Percentiles rank a stretch among this genome's conserved stretches.
These are phyloP conservation scores for Lactarius hatsudake DNA, from an alignment of 768 basidiomycete species.

Conservation along the genomic window DNA sequence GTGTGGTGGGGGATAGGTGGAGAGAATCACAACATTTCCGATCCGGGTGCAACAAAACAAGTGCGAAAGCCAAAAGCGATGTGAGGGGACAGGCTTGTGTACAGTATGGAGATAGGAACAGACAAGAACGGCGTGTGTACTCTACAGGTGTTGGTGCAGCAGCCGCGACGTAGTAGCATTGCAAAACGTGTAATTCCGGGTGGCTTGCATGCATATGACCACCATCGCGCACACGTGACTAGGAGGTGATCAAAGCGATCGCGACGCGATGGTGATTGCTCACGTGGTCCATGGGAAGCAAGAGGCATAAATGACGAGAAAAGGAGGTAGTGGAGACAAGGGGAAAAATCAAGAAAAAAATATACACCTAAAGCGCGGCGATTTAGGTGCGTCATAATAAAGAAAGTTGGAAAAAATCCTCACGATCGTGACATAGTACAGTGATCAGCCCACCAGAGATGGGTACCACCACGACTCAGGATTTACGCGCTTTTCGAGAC, in stretches of 20 bases:
- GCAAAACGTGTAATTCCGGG: background rate
- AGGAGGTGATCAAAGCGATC: conserved; percentile 17
- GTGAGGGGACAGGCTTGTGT: conserved; percentile 7
- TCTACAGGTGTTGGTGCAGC: background rate
- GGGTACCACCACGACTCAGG: conserved; percentile 11
- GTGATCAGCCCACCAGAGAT: background rate
- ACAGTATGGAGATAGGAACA: conserved; percentile 9
- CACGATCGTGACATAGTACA: conserved; percentile 13
- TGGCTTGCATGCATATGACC: background rate
- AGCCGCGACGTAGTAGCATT: background rate
- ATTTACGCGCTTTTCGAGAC: conserved; percentile 21
- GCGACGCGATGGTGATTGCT: conserved; percentile 7
- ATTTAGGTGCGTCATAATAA: background rate
- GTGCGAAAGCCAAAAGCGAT: conserved; percentile 23
- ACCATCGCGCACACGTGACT: conserved; percentile 22
- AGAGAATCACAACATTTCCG: conserved; percentile 12
- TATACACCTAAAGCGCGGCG: conserved; percentile 9
- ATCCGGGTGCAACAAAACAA: conserved; percentile 23
- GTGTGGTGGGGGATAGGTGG: background rate
- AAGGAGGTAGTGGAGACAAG: background rate
- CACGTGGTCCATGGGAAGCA: conserved; percentile 14
- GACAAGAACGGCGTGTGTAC: background rate
- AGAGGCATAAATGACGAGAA: background rate
- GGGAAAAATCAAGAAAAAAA: background rate
- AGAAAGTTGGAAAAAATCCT: background rate